Evolutionary conservation across 129 eudicot species (phyloP).

Genomic region (Pseudognaphalium luteoalbum): DNA sequence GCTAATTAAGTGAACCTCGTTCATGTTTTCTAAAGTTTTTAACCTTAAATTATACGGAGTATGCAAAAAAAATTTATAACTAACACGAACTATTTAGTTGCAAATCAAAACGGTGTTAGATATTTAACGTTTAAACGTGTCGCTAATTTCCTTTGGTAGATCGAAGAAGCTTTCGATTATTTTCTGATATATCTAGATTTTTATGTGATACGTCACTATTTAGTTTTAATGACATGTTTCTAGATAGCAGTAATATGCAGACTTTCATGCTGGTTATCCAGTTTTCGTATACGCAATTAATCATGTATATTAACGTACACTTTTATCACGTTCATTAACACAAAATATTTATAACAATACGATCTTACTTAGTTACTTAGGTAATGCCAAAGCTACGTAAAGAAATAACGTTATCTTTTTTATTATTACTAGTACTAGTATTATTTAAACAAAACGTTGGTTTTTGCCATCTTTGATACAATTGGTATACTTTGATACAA

Average conservation of each 20-base stretch:
- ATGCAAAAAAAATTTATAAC: no score
- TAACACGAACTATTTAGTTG: no score
- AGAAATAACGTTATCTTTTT: background rate
- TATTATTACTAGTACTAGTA: no score
- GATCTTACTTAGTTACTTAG: background rate
- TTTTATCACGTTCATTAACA: background rate
- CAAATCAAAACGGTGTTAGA: no score
- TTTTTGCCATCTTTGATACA: no score
- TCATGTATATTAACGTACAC: background rate
- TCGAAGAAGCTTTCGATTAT: background rate
- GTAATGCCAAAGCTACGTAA: background rate
- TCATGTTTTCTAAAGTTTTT: no score
- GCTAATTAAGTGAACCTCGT: no score
- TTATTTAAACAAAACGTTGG: no score
- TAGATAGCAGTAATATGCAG: background rate
- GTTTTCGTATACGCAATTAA: background rate
- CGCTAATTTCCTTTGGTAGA: background rate
- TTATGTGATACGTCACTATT: background rate
- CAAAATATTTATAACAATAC: background rate
- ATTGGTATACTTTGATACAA: no score
- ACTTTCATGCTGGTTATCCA: background rate
- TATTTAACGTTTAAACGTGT: no score
- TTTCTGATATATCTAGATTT: background rate
- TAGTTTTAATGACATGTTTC: background rate
- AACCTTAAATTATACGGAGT: no score